Base-by-base conservation (phyloP, 2,329 filamentous ascomycete genomes). In the Paramyrothecium roridum region DNA sequence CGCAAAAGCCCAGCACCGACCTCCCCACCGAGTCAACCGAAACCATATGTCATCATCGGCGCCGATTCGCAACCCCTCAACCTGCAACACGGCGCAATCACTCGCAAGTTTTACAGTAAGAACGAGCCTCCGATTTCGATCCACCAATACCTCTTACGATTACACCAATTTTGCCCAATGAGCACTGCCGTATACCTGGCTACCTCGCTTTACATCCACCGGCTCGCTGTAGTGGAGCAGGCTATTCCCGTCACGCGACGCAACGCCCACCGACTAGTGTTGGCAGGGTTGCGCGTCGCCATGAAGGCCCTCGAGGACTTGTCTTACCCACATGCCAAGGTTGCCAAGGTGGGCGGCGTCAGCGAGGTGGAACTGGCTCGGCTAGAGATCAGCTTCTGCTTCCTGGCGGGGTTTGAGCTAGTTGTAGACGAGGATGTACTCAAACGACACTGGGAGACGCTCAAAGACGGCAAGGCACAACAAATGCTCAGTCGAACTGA, bases 301-400 rank as follows among this genome's bases (percentile, higher is more conserved):
- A 95, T 93, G 83, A 99, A 98, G 75, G 90, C 91, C 1, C 76
- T 97, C n/a, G 93, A 99, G 71, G 93, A 98, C 70, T 81, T 93
- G 53, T 90, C 88, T 63, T 96, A 96, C 74, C 85, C 90, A 10
- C 93, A 97, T 73, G 81, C 81, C 57, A 88, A 91, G 54, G 86
- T 97, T 61, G 87, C 93, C 19, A 89, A 87, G 61, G 93, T 98
- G 2, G 93, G 95, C 46, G 93, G 93, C 19, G 91, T 98, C 17
- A 90, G 85, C 65, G 89, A 90, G 67, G 76, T 79, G 19, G 92
- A 98, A 73, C 80, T 99, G 52, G 89, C 89, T 45, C 82, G 89
- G 57, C 76, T 98, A 46, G 95, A 98, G 76, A 90, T 98, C 58
- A 92, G 89, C 65, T 93, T 93, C 67, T 93, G 90, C 73, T 93